Conservation (phyloP, 257 asterid genomes). For the Asclepias syriaca region DNA sequence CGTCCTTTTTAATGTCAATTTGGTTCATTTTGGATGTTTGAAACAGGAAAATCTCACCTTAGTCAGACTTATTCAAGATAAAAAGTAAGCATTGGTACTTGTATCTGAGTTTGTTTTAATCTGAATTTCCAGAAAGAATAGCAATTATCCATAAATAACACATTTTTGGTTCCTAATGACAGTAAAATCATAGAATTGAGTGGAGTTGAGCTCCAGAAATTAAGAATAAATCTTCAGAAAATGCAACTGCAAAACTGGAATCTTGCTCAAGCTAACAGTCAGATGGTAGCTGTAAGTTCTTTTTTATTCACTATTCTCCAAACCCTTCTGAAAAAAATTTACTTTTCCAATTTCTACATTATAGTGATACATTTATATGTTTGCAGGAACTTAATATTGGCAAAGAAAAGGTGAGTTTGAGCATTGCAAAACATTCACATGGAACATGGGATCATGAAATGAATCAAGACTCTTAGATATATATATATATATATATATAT, state of each 20-base stretch:
- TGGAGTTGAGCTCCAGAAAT: constrained; percentile 63
- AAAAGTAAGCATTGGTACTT: constrained; percentile 40
- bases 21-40: constrained; percentile 12
- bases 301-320: not conserved
- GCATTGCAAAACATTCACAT: not conserved
- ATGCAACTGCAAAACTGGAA: constrained; percentile 82
- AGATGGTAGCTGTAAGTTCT: constrained; percentile 59
- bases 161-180: constrained; percentile 21
- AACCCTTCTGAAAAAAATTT: not conserved
- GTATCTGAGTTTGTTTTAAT: not conserved
- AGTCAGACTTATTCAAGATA: constrained; percentile 70
- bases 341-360: not conserved
- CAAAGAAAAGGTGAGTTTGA: constrained; percentile 59
- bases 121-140: not conserved
- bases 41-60: constrained; percentile 74
- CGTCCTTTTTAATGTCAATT: not conserved
- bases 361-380: constrained; percentile 1
- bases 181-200: constrained; percentile 76
- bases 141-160: not conserved
- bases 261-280: constrained; percentile 79
- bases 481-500: no score
- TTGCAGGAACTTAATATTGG: constrained; percentile 73
- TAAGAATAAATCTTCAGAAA: constrained; percentile 60
- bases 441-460: no score
- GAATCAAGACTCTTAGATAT: not conserved